Conservation (phyloP, 2,329 filamentous ascomycete species). For the Thelonectria rubi region DNA sequence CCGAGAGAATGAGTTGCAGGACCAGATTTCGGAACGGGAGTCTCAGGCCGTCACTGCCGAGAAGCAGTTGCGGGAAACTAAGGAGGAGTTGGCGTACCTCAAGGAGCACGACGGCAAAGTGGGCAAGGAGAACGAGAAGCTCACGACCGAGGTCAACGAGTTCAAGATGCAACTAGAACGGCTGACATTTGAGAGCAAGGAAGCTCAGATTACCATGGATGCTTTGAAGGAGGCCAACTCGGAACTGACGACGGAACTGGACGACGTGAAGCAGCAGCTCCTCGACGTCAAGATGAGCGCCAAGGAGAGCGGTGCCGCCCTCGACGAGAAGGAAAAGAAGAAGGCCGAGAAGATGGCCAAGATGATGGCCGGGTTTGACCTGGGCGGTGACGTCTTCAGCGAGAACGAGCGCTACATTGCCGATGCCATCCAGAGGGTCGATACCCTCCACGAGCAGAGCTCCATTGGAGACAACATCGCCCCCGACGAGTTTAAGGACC, state of each 20-base stretch:
- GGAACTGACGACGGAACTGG: conserved; percentile 89
- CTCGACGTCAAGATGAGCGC: conserved; percentile 96
- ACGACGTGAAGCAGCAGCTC: conserved; percentile 95
- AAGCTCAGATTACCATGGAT: conserved; percentile 97
- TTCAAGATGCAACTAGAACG: conserved; percentile 97
- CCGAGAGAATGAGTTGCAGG: conserved; percentile 95
- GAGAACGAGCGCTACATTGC: conserved; percentile 89
- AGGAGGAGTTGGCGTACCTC: conserved; percentile 84
- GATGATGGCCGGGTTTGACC: conserved; percentile 99
- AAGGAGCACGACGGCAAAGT: conserved; percentile 87
- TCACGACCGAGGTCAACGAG: conserved; percentile 87
- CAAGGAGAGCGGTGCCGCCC: conserved; percentile 87
- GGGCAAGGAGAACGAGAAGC: conserved; percentile 88
- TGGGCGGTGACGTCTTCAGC: conserved; percentile 91
- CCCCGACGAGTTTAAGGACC: conserved; percentile 79
- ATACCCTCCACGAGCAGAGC: conserved; percentile 79
- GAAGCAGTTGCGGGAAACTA: conserved; percentile 81
- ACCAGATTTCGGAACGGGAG: conserved; percentile 94
- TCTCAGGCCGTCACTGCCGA: conserved; percentile 81
- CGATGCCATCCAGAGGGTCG: conserved; percentile 83
- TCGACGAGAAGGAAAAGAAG: conserved; percentile 98
- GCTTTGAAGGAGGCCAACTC: conserved; percentile 94
- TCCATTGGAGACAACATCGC: conserved; percentile 80
- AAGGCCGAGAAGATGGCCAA: conserved; percentile 99
- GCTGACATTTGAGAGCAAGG: conserved; percentile 94